Percentiles rank a stretch among this genome's conserved stretches.
These are phyloP conservation scores for Schwanniomyces sp. DNA, from an alignment of 805 yeast species.

Conservation along the genomic window DNA sequence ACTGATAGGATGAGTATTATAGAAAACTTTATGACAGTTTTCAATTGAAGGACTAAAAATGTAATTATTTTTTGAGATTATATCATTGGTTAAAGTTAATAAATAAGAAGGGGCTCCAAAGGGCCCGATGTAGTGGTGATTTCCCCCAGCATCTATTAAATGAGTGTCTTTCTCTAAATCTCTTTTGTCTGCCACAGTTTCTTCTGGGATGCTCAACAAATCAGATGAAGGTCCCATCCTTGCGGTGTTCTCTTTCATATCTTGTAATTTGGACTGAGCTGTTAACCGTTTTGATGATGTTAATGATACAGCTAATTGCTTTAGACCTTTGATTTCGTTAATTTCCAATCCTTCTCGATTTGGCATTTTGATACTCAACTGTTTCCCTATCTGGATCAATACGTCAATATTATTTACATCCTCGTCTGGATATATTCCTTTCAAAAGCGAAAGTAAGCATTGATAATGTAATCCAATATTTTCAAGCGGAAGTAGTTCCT, in stretches of 20 bases:
- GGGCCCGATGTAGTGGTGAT: constrained; percentile 14
- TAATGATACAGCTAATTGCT: neutral
- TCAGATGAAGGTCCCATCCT: neutral
- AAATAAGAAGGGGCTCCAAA: constrained; percentile 14
- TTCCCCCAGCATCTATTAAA: constrained; percentile 13
- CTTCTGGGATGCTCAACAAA: neutral
- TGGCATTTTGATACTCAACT: constrained; percentile 35
- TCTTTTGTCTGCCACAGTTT: neutral
- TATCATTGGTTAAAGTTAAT: constrained; percentile 6
- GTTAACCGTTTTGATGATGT: neutral
- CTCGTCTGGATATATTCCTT: constrained; percentile 44
- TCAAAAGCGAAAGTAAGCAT: constrained; percentile 37
- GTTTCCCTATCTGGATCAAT: constrained; percentile 35
- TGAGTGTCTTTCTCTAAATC: constrained; percentile 4
- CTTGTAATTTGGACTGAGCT: neutral
- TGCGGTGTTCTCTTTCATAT: neutral
- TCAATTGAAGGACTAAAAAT: neutral
- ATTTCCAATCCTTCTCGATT: constrained; percentile 2
- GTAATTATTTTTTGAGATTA: constrained; percentile 1
- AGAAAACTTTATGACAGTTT: constrained; percentile 1
- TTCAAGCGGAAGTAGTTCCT: constrained; percentile 42
- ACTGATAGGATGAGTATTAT: constrained; percentile 7
- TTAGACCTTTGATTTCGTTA: constrained; percentile 3
- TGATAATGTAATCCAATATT: constrained; percentile 44
- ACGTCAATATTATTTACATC: constrained; percentile 44